Percentiles rank a stretch among this genome's conserved stretches.
Conservation (phyloP, 192 early-diverging fungal genomes). For the Mortierella claussenii region DNA sequence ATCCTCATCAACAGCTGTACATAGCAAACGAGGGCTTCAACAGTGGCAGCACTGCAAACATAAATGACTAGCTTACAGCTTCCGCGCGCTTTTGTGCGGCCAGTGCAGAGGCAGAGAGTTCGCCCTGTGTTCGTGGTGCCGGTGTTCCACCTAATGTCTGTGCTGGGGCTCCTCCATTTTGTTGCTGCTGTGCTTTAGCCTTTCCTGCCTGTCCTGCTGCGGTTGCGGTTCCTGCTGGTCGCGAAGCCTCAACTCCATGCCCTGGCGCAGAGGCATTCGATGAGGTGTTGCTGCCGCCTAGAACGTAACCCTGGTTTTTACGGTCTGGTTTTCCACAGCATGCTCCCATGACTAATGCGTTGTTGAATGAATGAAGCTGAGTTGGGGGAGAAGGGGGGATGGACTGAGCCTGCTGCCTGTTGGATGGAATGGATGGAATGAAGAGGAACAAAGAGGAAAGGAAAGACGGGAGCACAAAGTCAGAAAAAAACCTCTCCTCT, state of each 20-base stretch:
- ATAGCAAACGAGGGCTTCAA: not conserved
- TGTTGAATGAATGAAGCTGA: not conserved
- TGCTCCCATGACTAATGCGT: constrained; percentile 22
- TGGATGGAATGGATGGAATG: not conserved
- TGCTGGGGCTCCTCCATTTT: constrained; percentile 7
- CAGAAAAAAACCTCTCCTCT: no score
- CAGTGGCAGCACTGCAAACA: not conserved
- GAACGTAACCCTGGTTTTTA: constrained; percentile 37
- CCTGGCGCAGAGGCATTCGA: constrained; percentile 22
- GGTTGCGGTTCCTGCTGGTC: no score
- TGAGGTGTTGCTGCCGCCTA: constrained; percentile 34
- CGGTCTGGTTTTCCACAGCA: constrained; percentile 49
- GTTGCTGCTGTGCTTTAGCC: not conserved
- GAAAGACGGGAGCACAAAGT: no score
- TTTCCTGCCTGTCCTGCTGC: no score
- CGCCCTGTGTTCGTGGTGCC: constrained; percentile 10
- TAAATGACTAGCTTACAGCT: constrained; percentile 16
- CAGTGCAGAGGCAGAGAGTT: constrained; percentile 41
- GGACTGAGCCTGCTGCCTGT: no score
- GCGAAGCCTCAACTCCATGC: no score
- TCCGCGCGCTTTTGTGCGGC: constrained; percentile 47
- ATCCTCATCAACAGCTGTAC: no score
- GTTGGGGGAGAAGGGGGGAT: no score
- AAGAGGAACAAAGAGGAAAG: not conserved
- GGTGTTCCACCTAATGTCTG: constrained; percentile 15